These are phyloP conservation scores for Torulaspora gathmanii DNA, from an alignment of 805 yeast species.

Conservation along the genomic window DNA sequence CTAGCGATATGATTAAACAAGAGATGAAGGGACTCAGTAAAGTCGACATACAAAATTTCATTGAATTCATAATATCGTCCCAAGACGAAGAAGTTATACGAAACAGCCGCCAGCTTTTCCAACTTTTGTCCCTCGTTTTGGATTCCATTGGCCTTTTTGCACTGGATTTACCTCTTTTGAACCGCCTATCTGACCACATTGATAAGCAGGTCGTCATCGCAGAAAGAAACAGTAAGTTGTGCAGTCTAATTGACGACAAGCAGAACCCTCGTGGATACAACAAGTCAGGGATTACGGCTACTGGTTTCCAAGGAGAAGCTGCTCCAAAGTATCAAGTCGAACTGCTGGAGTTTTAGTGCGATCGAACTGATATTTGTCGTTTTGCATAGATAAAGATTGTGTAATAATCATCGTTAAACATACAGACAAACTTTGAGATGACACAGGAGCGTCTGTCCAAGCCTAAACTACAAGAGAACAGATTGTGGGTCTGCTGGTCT, in stretches of 20 bases:
- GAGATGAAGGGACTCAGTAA: constrained; percentile 36
- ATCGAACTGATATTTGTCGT: background rate
- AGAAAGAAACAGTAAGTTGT: constrained; percentile 30
- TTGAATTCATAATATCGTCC: constrained; percentile 31
- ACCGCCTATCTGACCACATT: constrained; percentile 24
- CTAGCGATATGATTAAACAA: constrained; percentile 53
- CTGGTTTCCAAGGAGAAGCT: constrained; percentile 14
- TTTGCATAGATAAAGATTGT: constrained; percentile 1
- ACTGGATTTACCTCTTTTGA: constrained; percentile 26
- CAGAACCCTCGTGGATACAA: constrained; percentile 9
- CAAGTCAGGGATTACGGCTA: constrained; percentile 6
- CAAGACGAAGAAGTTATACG: constrained; percentile 20
- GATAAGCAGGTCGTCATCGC: constrained; percentile 27
- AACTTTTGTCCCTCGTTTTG: constrained; percentile 30
- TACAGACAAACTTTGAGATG: background rate
- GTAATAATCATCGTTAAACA: background rate
- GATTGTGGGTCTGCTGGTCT: too few relatives aligned
- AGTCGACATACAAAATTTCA: constrained; percentile 33
- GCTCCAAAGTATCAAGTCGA: constrained; percentile 32
- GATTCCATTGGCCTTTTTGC: constrained; percentile 37
- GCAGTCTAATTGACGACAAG: constrained; percentile 28
- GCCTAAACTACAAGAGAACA: too few relatives aligned
- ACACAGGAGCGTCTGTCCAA: too few relatives aligned
- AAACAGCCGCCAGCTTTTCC: constrained; percentile 27
- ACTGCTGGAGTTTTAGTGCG: constrained; percentile 23